phyloP scores from a whole-genome alignment of 352 stramenopile species.

The Phytopythium kandeliae region DNA sequence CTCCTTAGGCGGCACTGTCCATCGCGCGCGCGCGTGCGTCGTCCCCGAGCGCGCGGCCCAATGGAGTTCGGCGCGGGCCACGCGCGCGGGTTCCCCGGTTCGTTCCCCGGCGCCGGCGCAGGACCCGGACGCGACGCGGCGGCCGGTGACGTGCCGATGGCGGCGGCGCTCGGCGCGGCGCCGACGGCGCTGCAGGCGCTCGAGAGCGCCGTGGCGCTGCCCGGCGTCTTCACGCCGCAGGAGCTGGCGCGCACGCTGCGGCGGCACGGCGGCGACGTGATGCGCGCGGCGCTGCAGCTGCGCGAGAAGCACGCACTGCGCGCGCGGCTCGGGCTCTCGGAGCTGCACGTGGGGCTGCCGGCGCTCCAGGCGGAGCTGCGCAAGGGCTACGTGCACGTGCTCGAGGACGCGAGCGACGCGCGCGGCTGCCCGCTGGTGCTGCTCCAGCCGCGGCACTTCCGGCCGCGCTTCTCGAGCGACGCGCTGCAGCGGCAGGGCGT shows the following conservation, averaged over 20 bases:
- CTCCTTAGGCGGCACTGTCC: not conserved
- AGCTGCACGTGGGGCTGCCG: constrained; percentile 54
- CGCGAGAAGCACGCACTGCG: constrained; percentile 61
- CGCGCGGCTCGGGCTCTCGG: constrained; percentile 32
- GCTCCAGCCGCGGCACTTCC: constrained; percentile 58
- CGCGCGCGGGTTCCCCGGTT: constrained; percentile 7
- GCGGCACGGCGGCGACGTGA: constrained; percentile 59
- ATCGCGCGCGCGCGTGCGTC: too few species aligned
- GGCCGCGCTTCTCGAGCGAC: constrained; percentile 48
- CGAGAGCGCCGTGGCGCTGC: constrained; percentile 59
- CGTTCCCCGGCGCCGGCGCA: constrained; percentile 13
- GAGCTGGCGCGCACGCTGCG: constrained; percentile 61
- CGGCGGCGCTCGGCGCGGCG: constrained; percentile 18
- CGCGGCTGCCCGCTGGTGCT: constrained; percentile 51
- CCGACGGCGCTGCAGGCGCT: constrained; percentile 56
- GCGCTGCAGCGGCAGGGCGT: constrained; percentile 52
- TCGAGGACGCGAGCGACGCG: constrained; percentile 47
- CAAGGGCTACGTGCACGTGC: constrained; percentile 71
- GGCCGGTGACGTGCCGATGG: constrained; percentile 24
- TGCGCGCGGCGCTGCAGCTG: constrained; percentile 61
- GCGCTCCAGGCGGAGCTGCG: constrained; percentile 62
- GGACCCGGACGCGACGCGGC: too few species aligned
- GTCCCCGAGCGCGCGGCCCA: not conserved
- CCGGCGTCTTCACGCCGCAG: constrained; percentile 37
- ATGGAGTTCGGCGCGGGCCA: constrained; percentile 22